These are phyloP conservation scores for Ceraceosorus bombacis DNA, from an alignment of 1,284 basidiomycete genomes.

Conservation along the genomic window DNA sequence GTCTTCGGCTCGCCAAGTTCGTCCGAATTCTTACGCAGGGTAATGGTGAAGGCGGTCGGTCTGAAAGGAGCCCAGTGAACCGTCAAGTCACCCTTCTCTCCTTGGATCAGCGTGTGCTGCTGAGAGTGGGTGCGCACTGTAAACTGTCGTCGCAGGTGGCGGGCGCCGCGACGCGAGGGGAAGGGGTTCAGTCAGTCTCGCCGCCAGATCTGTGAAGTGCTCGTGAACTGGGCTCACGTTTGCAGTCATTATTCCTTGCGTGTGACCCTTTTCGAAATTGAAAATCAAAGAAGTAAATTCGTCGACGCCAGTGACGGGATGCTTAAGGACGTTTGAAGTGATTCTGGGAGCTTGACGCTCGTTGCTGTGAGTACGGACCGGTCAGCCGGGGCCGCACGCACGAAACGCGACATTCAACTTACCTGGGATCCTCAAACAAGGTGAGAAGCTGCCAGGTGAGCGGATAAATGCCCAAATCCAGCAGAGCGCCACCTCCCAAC, in stretches of 20 bases:
- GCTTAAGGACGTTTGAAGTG: conserved; percentile 59
- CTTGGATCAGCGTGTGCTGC: conserved; percentile 26
- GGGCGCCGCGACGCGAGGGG: conserved; percentile 1
- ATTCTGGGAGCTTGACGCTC: conserved; percentile 54
- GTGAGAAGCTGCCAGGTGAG: conserved; percentile 35
- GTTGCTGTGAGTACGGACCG: conserved; percentile 49
- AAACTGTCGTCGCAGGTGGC: neutral
- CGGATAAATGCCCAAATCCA: conserved; percentile 58
- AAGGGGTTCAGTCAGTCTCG: neutral
- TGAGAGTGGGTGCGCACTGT: conserved; percentile 7
- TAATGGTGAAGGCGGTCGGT: conserved; percentile 13
- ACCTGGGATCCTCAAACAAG: conserved; percentile 26
- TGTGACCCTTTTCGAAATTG: conserved; percentile 56
- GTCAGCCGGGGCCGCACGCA: too few relatives aligned
- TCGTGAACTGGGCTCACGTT: conserved; percentile 15
- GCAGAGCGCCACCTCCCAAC: conserved; percentile 73
- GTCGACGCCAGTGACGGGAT: conserved; percentile 70
- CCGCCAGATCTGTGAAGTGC: conserved; percentile 1
- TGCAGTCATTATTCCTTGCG: conserved; percentile 34
- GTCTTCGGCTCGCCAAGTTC: neutral
- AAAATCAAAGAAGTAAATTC: conserved; percentile 67
- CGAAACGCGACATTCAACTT: neutral
- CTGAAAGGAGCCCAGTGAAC: conserved; percentile 61
- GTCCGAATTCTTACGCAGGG: neutral
- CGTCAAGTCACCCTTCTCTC: conserved; percentile 50